Evolutionary conservation across 768 basidiomycete genomes (phyloP).

Genomic region (Botryobasidium botryosum): DNA sequence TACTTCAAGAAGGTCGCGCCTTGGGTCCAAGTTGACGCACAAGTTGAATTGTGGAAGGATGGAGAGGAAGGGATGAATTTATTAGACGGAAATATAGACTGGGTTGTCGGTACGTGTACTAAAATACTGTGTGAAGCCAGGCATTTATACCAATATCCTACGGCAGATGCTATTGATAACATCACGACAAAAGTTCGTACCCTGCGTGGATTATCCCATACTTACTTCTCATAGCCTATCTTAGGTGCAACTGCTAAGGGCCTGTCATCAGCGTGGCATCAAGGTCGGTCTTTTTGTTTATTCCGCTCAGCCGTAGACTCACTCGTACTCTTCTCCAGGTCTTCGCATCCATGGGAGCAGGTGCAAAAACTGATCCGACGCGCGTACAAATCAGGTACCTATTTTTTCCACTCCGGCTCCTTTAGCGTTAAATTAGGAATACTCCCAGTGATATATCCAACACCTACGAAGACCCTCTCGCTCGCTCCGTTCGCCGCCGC

Average conservation of each 20-base stretch:
- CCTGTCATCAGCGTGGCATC: slow-evolving; percentile 65
- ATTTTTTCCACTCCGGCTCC: not conserved
- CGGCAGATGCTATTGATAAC: slow-evolving; percentile 89
- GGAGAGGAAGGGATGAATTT: slow-evolving; percentile 44
- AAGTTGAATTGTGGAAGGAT: slow-evolving; percentile 75
- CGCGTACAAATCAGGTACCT: slow-evolving; percentile 62
- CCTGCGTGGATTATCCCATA: not conserved
- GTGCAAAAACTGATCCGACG: slow-evolving; percentile 88
- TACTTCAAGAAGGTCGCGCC: slow-evolving; percentile 52
- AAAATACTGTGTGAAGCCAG: too few relatives aligned
- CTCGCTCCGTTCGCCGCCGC: slow-evolving; percentile 71
- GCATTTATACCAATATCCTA: not conserved
- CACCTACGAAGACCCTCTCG: slow-evolving; percentile 89
- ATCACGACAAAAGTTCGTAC: slow-evolving; percentile 60
- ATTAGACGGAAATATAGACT: slow-evolving; percentile 64
- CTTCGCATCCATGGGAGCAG: slow-evolving; percentile 94
- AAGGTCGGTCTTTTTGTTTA: slow-evolving; percentile 33
- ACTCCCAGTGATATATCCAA: slow-evolving; percentile 60
- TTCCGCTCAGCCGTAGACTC: not conserved
- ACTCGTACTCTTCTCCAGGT: slow-evolving; percentile 29
- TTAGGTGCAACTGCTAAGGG: slow-evolving; percentile 69
- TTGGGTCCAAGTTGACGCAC: slow-evolving; percentile 76
- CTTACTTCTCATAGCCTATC: not conserved
- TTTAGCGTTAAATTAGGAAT: not conserved
- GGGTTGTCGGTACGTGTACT: slow-evolving; percentile 68